A percentile compares a stretch with the other conserved stretches of the same genome.
phyloP scores from a whole-genome alignment of 345 rosid species.

The Clarkia xantiana region DNA sequence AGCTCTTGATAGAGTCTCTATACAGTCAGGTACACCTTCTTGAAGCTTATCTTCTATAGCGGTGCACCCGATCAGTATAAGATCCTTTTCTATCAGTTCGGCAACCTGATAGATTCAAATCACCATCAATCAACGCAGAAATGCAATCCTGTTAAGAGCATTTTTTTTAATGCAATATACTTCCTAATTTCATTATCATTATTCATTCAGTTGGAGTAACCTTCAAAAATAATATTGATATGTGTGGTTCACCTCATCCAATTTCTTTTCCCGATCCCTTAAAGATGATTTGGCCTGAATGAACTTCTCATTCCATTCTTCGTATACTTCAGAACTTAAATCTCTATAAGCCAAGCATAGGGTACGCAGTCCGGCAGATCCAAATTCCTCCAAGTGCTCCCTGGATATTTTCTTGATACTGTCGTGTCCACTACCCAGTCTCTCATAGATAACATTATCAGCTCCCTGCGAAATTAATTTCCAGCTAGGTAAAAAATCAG shows the following conservation, averaged over 20 bases:
- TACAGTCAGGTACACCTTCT: conserved; percentile 96
- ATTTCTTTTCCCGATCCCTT: conserved; percentile 89
- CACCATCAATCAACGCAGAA: background rate
- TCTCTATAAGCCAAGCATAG: conserved; percentile 91
- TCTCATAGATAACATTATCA: conserved; percentile 86
- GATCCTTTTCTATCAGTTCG: conserved; percentile 86
- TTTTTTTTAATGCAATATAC: too few relatives aligned
- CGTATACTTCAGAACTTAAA: conserved; percentile 59
- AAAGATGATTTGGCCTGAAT: conserved; percentile 93
- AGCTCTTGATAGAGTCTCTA: conserved; percentile 92
- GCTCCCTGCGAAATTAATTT: conserved; percentile 65
- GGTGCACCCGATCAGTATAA: conserved; percentile 78
- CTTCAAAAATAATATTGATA: background rate
- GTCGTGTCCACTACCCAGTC: conserved; percentile 60
- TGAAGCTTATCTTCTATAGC: conserved; percentile 99
- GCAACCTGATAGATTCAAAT: conserved; percentile 49
- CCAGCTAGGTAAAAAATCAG: conserved; percentile 20
- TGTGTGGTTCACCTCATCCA: conserved; percentile 65
- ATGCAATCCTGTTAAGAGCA: background rate
- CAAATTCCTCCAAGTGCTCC: conserved; percentile 86
- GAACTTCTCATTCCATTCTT: conserved; percentile 94
- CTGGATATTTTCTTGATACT: conserved; percentile 61
- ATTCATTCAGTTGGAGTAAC: background rate
- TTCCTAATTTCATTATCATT: background rate
- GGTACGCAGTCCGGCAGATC: conserved; percentile 93